A percentile compares a stretch with the other conserved stretches of the same genome.
These are phyloP conservation scores for Citrus australasica DNA, from an alignment of 345 rosid species.

Conservation along the genomic window DNA sequence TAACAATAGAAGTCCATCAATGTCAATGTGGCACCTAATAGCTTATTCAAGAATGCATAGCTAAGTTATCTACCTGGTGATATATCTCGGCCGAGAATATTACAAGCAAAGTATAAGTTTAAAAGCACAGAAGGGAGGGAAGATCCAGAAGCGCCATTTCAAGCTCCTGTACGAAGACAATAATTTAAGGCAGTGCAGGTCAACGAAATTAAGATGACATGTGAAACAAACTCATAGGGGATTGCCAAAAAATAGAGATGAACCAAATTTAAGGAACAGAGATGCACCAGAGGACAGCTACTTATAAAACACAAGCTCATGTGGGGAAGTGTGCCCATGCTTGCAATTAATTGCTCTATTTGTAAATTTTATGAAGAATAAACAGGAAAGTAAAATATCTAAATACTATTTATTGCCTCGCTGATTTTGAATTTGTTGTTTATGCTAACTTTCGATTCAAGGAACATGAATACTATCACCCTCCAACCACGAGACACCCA, in stretches of 20 bases:
- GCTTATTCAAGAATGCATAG: neutral
- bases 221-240: neutral
- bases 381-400: neutral
- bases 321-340: no score
- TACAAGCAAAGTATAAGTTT: conserved; percentile 72
- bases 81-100: conserved; percentile 90
- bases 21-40: neutral
- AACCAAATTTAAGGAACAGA: conserved; percentile 1
- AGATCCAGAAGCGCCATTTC: conserved; percentile 59
- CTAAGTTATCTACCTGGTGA: conserved; percentile 51
- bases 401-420: neutral
- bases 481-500: no score
- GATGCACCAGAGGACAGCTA: neutral
- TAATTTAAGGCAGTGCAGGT: conserved; percentile 1
- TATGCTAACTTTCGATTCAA: neutral
- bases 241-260: neutral
- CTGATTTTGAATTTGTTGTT: neutral
- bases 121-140: conserved; percentile 72
- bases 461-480: neutral
- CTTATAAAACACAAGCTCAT: neutral
- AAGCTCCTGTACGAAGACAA: conserved; percentile 31
- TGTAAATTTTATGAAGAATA: neutral
- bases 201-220: neutral
- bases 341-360: neutral
- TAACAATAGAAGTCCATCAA: neutral